Base-by-base conservation (phyloP, 2,329 filamentous ascomycete genomes). In the Ophidiomyces ophidiicola region DNA sequence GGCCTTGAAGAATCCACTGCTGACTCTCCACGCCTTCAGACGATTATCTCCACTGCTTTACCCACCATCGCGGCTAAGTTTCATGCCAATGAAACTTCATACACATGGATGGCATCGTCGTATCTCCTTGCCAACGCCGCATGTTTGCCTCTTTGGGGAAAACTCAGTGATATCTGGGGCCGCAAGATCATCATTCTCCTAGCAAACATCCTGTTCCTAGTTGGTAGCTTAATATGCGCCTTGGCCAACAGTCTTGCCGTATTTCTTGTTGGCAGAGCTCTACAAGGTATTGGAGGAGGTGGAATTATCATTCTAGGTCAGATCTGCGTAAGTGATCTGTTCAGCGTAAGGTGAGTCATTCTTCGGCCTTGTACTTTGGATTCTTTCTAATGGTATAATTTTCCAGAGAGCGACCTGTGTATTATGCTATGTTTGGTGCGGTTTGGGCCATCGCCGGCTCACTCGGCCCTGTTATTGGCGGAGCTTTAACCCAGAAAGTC, bases 101-200 rank as follows among this genome's bases (percentile, higher is more conserved):
- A 61, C 46, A 56, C 59, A 40, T 64, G 56, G 58, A 56, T 63
- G 41, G 57, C 57, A 26, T 56, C 53, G 28, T 50, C 57, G 17
- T 60, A 56, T 46, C 46, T 62, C 18, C 49, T 62, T 25, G 55
- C 51, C 40, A 53, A 58, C 44, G 53, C 60, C 30, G 46, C 57
- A 15, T 50, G 66, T 5, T 65, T 66, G 2, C 69, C 69, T 2
- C 59, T 68, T 21, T 74, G 70, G 69, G 70, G 74, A 15, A 78
- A 79, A 50, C 58, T 78, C 15, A 74, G 72, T 30, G 78, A 81
- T 47, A 80, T 81, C 41, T 80, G 72, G 61, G 77, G 78, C 1
- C 66, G 78, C 30, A 82, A 80, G 49, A 69, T 70, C 6, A 68
- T 78, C 36, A 60, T 81, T 19, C 59, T 81, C n/a, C 48, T 70